Evolutionary conservation across 176 grass and related monocot species (phyloP).

Genomic region (Musa schizocarpa): DNA sequence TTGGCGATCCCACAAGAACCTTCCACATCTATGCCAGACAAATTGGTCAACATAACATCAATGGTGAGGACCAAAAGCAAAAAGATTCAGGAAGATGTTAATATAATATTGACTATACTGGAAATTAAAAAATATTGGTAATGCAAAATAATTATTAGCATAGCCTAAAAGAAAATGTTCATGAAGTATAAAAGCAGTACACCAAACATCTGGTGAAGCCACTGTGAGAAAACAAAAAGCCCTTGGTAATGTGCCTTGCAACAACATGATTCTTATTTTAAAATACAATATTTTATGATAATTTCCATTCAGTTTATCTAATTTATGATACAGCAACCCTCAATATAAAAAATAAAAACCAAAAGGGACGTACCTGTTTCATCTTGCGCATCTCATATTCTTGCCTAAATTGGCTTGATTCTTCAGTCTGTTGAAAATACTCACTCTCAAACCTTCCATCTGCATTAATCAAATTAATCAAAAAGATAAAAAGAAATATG

Average conservation of each 20-base stretch:
- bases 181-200: not conserved
- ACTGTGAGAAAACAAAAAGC: not conserved
- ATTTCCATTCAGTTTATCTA: too few relatives aligned
- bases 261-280: not conserved
- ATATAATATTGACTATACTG: too few relatives aligned
- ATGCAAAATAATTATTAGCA: not conserved
- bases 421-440: slow-evolving; percentile 82
- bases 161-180: not conserved
- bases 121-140: not conserved
- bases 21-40: not conserved
- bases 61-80: not conserved
- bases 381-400: slow-evolving; percentile 95
- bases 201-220: not conserved
- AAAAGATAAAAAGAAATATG: not conserved
- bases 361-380: slow-evolving; percentile 43
- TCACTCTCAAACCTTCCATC: slow-evolving; percentile 79
- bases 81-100: not conserved
- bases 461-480: slow-evolving; percentile 19
- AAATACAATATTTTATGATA: too few relatives aligned
- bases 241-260: not conserved
- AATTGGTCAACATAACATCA: not conserved
- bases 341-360: not conserved
- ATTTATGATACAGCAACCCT: not conserved
- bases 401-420: slow-evolving; percentile 59
- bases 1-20: not conserved